Evolutionary conservation across 345 rosid species (phyloP).

Genomic region (Jatropha curcas): DNA sequence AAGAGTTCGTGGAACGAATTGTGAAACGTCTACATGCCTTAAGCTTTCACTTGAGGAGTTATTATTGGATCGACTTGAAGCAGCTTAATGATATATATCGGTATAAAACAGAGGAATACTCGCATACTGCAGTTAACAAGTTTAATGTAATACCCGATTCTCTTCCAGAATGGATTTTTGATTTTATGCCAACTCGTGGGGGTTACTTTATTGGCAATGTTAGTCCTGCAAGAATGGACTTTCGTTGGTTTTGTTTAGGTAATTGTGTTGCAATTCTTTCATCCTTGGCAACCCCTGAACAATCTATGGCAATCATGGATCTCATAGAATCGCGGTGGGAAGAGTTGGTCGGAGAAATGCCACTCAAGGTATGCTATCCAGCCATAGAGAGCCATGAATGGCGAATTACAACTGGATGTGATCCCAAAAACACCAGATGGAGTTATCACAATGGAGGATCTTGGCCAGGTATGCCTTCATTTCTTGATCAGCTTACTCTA

Average conservation of each 20-base stretch:
- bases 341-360: constrained; percentile 97
- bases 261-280: constrained; percentile 89
- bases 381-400: constrained; percentile 95
- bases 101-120: constrained; percentile 95
- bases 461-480: constrained; percentile 74
- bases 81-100: constrained; percentile 92
- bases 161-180: constrained; percentile 93
- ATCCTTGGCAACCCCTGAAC: constrained; percentile 91
- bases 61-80: constrained; percentile 91
- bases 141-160: constrained; percentile 96
- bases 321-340: constrained; percentile 96
- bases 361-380: constrained; percentile 84
- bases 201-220: constrained; percentile 93
- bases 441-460: constrained; percentile 99
- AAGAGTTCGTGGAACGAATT: constrained; percentile 83
- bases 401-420: constrained; percentile 86
- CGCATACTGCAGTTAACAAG: constrained; percentile 94
- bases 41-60: constrained; percentile 87
- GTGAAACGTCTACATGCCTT: constrained; percentile 89
- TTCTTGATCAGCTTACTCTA: background rate
- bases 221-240: constrained; percentile 95
- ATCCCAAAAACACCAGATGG: constrained; percentile 96
- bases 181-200: constrained; percentile 82
- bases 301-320: constrained; percentile 91
- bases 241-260: constrained; percentile 95